Evolutionary conservation across 2,329 filamentous ascomycete genomes (phyloP).

Genomic region (Diaporthe capsici): DNA sequence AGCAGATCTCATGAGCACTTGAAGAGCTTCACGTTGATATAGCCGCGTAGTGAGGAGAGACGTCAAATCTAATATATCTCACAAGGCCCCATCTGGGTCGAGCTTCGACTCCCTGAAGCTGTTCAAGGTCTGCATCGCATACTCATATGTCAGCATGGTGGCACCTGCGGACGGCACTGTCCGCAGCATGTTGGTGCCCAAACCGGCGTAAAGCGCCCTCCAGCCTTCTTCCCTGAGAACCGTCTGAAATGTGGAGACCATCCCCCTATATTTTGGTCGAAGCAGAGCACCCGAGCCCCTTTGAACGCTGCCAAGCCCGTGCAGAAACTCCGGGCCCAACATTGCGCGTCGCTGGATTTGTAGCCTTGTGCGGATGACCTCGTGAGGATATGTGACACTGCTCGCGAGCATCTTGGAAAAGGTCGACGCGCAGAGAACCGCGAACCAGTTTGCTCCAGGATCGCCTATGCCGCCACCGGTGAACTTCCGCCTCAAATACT

Average conservation of each 20-base stretch:
- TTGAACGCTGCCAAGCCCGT: conserved; percentile 61
- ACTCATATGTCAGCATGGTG: conserved; percentile 23
- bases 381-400: conserved; percentile 97
- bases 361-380: conserved; percentile 93
- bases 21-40: neutral
- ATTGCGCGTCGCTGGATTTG: conserved; percentile 90
- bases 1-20: conserved; percentile 16
- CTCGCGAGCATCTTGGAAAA: conserved; percentile 95
- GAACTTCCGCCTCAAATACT: conserved; percentile 90
- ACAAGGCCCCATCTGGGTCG: neutral
- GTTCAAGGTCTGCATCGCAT: conserved; percentile 10
- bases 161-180: conserved; percentile 10
- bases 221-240: conserved; percentile 9
- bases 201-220: neutral
- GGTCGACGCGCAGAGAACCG: conserved; percentile 89
- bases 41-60: neutral
- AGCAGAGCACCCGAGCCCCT: neutral
- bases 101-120: neutral
- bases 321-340: conserved; percentile 63
- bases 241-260: neutral
- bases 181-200: conserved; percentile 10
- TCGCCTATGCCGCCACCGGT: conserved; percentile 88
- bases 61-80: neutral
- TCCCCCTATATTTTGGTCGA: neutral
- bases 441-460: conserved; percentile 79